Base-by-base conservation (phyloP, 2,329 filamentous ascomycete species). In the Davidsoniella australis region DNA sequence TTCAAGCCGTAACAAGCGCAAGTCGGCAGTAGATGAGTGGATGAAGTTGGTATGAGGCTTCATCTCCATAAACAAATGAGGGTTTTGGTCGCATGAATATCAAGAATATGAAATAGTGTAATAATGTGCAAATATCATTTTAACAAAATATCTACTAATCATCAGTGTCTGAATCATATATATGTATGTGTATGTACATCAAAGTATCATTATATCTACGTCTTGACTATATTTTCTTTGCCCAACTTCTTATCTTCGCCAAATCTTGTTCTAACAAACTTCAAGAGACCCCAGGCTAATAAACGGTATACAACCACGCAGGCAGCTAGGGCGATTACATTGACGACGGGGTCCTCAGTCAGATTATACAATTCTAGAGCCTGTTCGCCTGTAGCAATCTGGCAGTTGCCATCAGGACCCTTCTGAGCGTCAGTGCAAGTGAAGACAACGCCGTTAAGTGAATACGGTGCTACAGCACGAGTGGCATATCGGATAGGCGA, bases 401-500 rank as follows among this genome's bases (percentile, higher is more conserved):
- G 73, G 58, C 83, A 88, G 10, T 59, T 60, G 0, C 81, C 82
- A 48, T 74, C 62, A 0, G 71, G 69, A 8, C 83, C 61, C 37
- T 67, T 66, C 64, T 86, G 79, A 7, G 61, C 63, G 2, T 72
- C 68, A 2, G 68, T 71, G 59, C 83, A 88, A 1, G 73, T 74
- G 56, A 88, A 86, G 0, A 58, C 50, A 5, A 84, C 70, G 0
- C 68, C 70, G 5, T 69, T 63, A 33, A 88, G 62, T 0, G 77
- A 77, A 55, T 78, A 85, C 0, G 76, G 74, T 0, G 77, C 78
- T 38, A 88, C 63, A 33, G 81, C 81, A 0, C 75, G 75, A 3
- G 80, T 69, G 0, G 75, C 71, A 58, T 85, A 88, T 47, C 82
- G 79, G 48, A 85, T 71, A 0, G 83, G 83, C 1, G 72, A 78